Evolutionary conservation across 257 asterid genomes (phyloP).

Genomic region (Solanum chiquidenum): DNA sequence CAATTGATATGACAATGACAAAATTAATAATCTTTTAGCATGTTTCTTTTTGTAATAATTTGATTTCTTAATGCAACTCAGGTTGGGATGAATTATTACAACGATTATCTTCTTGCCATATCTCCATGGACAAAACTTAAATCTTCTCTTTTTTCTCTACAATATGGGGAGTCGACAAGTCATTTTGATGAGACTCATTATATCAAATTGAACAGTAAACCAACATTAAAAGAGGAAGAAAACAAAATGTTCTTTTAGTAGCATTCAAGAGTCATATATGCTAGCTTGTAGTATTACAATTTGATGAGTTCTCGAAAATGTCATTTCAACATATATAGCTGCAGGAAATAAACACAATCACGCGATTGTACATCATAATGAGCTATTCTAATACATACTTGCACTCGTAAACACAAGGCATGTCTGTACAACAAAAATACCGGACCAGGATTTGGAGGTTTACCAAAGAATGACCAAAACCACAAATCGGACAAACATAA

Average conservation of each 20-base stretch:
- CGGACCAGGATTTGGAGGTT: not conserved
- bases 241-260: not conserved
- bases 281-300: not conserved
- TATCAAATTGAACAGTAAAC: not conserved
- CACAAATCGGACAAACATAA: not conserved
- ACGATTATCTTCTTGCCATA: not conserved
- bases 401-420: not conserved
- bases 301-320: not conserved
- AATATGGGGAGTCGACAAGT: not conserved
- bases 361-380: not conserved
- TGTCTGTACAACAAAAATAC: not conserved
- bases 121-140: not conserved
- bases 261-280: not conserved
- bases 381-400: not conserved
- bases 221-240: not conserved
- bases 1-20: not conserved
- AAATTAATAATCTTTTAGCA: not conserved
- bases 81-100: not conserved
- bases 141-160: not conserved
- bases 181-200: not conserved
- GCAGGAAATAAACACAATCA: not conserved
- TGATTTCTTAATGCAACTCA: not conserved
- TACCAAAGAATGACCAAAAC: not conserved
- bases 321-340: not conserved
- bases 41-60: not conserved